Conservation (phyloP, 805 yeast genomes). For the Candida xiaguanensis region DNA sequence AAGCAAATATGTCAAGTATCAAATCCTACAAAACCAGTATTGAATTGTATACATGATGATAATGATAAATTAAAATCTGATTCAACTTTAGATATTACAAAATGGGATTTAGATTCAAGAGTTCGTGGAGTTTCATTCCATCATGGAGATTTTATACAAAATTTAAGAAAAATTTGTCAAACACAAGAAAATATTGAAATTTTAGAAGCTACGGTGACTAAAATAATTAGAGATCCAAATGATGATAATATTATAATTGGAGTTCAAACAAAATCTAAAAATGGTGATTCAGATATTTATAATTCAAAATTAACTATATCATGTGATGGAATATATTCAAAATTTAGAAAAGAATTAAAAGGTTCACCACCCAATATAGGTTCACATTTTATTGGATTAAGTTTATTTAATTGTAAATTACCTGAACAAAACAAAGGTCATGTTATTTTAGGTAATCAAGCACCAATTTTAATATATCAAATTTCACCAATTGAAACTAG, state of each 20-base stretch:
- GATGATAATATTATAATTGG: constrained; percentile 61
- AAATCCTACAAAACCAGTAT: constrained; percentile 45
- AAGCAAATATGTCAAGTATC: constrained; percentile 44
- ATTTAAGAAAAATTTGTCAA: constrained; percentile 68
- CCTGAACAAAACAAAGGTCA: constrained; percentile 83
- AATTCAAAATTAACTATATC: constrained; percentile 65
- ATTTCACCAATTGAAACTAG: constrained; percentile 80
- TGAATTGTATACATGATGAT: constrained; percentile 52
- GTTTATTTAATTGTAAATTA: constrained; percentile 67
- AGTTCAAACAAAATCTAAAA: constrained; percentile 53
- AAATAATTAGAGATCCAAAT: constrained; percentile 51
- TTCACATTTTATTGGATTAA: constrained; percentile 85
- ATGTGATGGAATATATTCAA: constrained; percentile 94
- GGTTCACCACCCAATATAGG: constrained; percentile 62
- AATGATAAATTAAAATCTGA: constrained; percentile 53
- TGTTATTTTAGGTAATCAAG: constrained; percentile 79
- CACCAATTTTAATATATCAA: constrained; percentile 88
- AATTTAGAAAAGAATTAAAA: constrained; percentile 73
- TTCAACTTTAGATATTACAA: constrained; percentile 42
- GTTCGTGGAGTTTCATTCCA: constrained; percentile 84
- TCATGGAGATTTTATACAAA: constrained; percentile 83
- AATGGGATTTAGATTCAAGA: constrained; percentile 57
- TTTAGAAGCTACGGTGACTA: constrained; percentile 79
- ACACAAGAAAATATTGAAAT: constrained; percentile 71
- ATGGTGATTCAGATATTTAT: constrained; percentile 39